A percentile compares a stretch with the other conserved stretches of the same genome.
These are phyloP conservation scores for Neurospora discreta DNA, from an alignment of 495 filamentous ascomycete species.

Conservation along the genomic window DNA sequence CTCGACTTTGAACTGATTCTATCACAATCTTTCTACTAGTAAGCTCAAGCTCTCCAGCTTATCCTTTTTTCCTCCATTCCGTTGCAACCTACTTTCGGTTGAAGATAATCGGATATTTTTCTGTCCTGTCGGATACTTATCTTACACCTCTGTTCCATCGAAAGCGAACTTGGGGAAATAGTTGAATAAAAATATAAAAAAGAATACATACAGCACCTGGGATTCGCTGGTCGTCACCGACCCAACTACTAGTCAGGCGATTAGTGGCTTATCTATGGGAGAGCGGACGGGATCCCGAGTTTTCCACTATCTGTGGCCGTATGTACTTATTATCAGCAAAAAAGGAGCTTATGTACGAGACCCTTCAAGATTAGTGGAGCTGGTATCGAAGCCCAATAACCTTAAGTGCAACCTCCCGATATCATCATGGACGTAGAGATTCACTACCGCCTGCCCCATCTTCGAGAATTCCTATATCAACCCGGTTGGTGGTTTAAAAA, in stretches of 20 bases:
- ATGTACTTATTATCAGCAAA: background rate
- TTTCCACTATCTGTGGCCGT: conserved; percentile 10
- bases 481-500: background rate
- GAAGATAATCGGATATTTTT: no score
- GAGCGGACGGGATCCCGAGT: conserved; percentile 42
- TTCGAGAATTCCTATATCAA: background rate
- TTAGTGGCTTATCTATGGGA: conserved; percentile 21
- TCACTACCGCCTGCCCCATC: background rate
- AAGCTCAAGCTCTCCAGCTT: background rate
- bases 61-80: background rate
- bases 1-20: background rate
- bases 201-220: conserved; percentile 17
- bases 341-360: no score
- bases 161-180: background rate
- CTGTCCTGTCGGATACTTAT: background rate
- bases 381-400: no score
- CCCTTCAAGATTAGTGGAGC: no score
- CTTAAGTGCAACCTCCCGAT: no score
- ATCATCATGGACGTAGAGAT: background rate
- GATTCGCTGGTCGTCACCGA: conserved; percentile 34
- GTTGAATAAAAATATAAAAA: no score
- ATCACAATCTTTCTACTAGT: background rate
- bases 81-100: no score
- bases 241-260: conserved; percentile 33
- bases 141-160: background rate